Conservation (phyloP, 768 basidiomycete genomes). For the Crucibulum laeve region DNA sequence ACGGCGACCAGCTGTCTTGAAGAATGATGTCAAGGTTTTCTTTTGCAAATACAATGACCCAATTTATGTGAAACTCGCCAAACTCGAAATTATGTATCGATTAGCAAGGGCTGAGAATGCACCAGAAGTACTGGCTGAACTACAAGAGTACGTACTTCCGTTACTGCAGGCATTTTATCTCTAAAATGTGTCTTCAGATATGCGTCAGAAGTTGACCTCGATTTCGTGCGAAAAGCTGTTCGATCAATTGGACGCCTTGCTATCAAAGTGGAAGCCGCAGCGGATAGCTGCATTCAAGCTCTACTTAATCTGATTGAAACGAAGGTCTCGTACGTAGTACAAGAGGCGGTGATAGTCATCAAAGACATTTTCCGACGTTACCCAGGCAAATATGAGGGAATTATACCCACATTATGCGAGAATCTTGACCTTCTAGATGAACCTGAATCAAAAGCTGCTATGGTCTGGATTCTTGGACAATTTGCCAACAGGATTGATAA, state of each 20-base stretch:
- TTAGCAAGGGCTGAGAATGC: constrained; percentile 94
- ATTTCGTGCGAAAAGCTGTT: constrained; percentile 97
- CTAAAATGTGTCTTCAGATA: constrained; percentile 49
- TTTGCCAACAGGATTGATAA: constrained; percentile 96
- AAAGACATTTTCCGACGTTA: constrained; percentile 98
- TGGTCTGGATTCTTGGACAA: constrained; percentile 98
- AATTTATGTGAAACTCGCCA: constrained; percentile 97
- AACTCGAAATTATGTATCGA: constrained; percentile 98
- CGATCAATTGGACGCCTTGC: constrained; percentile 96
- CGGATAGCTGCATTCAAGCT: constrained; percentile 86
- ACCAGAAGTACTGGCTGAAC: constrained; percentile 85
- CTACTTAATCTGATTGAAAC: constrained; percentile 86
- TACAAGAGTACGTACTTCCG: constrained; percentile 72
- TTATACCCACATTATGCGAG: constrained; percentile 91
- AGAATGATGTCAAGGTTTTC: constrained; percentile 98
- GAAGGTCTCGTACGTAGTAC: constrained; percentile 93
- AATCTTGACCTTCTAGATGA: constrained; percentile 91
- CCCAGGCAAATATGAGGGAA: constrained; percentile 93
- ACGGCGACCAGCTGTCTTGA: constrained; percentile 84
- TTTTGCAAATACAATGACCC: constrained; percentile 99
- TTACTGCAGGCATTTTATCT: background rate
- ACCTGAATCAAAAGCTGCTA: constrained; percentile 93
- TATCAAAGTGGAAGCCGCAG: constrained; percentile 89
- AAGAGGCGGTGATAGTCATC: constrained; percentile 95
- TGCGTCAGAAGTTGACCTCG: constrained; percentile 96